Base-by-base conservation (phyloP, 305 asterid species). In the Fraxinus platypoda region DNA sequence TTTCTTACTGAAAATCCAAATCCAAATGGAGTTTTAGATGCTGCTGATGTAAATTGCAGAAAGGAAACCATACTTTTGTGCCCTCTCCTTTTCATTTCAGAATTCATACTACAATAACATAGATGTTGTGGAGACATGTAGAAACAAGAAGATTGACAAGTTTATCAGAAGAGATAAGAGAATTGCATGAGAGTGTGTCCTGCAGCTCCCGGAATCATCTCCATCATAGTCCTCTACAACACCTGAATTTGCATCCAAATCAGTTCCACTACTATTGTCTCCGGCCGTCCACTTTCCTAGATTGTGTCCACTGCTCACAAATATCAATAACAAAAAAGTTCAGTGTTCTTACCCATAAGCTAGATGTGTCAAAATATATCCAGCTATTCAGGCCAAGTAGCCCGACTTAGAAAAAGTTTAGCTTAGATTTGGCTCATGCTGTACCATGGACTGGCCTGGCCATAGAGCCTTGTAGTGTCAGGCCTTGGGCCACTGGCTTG, bases 241-340 rank as follows among this genome's bases (percentile, higher is more conserved):
- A 33, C 96, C 97, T 2, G 95, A 88, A 84, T 85, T 82, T 0
- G 88, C 88, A 41, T 85, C 91, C 2, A 83, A 38, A 82, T 85
- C 89, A 31, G 78, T 68, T n/a, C 94, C 94, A 0, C 89, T 81
- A 0, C 83, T 90, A 3, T 82, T 78, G 81, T 84, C 84, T 17
- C 88, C 93, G 0, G 97, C 82, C 11, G 92, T 84, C 97, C 97
- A 95, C 82, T 91, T 89, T 26, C 96, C 98, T 88, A 88, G 83
- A 78, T 91, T 87, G 80, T 88, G 83, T 0, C 95, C 81, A 87
- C 97, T 95, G 92, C 34, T 59, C 62, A 59, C 4, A 43, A 43
- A 3, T 2, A 35, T n/a, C 12, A 23, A 68, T 13, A 17, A 26
- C 74, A 66, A 9, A 66, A 12, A 26, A 12, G 33, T 26, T 12